Conservation (phyloP, 495 filamentous ascomycete species). For the Trichodelitschia bisporula region DNA sequence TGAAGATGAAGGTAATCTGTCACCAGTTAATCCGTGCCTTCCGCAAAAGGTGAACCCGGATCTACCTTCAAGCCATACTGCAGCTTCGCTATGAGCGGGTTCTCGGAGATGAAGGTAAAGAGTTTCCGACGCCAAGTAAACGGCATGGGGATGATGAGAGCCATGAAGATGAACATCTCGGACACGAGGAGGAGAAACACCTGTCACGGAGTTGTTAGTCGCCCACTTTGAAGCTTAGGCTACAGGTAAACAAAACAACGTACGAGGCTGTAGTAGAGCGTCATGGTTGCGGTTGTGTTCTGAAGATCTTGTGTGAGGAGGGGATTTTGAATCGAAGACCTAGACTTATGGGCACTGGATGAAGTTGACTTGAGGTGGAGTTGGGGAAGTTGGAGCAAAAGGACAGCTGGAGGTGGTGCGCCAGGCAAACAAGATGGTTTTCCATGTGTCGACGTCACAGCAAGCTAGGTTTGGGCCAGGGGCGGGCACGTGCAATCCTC, state of each 20-base stretch:
- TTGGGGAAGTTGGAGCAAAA: no score
- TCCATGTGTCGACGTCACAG: no score
- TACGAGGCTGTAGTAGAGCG: constrained; percentile 96
- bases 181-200: constrained; percentile 79
- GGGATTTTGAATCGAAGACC: neutral
- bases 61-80: constrained; percentile 58
- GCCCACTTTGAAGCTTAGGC: constrained; percentile 1
- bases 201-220: constrained; percentile 22
- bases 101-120: constrained; percentile 85
- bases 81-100: constrained; percentile 49
- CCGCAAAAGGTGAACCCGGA: constrained; percentile 14
- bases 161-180: constrained; percentile 84
- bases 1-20: constrained; percentile 95
- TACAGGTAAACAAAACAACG: constrained; percentile 15
- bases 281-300: constrained; percentile 48
- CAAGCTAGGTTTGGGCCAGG: no score
- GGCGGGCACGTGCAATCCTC: no score
- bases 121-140: constrained; percentile 68
- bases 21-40: constrained; percentile 25
- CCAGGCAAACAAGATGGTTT: no score
- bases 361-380: no score
- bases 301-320: no score
- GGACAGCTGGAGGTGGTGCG: no score
- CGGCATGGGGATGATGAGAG: constrained; percentile 76
- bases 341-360: no score